Conservation (phyloP, 2,329 filamentous ascomycete species). For the Xylariaceae sp. region DNA sequence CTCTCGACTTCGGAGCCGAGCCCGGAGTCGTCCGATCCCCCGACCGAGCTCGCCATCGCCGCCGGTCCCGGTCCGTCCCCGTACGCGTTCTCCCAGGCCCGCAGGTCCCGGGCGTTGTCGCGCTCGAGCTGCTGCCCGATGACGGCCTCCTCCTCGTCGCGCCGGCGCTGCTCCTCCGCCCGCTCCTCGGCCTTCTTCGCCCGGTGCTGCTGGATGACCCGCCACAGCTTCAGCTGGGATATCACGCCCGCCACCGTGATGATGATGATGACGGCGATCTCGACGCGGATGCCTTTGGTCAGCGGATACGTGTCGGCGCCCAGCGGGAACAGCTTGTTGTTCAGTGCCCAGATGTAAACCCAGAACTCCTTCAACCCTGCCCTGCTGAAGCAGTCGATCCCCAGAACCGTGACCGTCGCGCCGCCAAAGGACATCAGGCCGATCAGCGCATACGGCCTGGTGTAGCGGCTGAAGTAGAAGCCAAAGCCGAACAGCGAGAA, state of each 20-base stretch:
- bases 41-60: conserved; percentile 28
- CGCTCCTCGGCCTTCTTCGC: conserved; percentile 43
- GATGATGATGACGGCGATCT: conserved; percentile 70
- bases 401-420: conserved; percentile 69
- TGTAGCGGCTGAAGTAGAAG: conserved; percentile 73
- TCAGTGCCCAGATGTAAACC: conserved; percentile 84
- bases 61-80: conserved; percentile 43
- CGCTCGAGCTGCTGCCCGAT: conserved; percentile 61
- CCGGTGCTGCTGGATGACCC: conserved; percentile 59
- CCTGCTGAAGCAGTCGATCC: conserved; percentile 82
- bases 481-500: conserved; percentile 62
- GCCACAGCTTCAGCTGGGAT: conserved; percentile 83
- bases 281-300: conserved; percentile 78
- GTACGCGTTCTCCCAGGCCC: conserved; percentile 72
- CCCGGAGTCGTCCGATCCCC: conserved; percentile 41
- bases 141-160: conserved; percentile 55
- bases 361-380: conserved; percentile 96
- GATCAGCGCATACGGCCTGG: conserved; percentile 72
- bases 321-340: conserved; percentile 71
- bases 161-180: conserved; percentile 37
- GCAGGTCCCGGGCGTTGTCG: conserved; percentile 52
- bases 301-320: conserved; percentile 73
- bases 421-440: conserved; percentile 71
- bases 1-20: conserved; percentile 42
- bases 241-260: conserved; percentile 68